Percentiles rank a stretch among this genome's conserved stretches.
Conservation (phyloP, 768 basidiomycete species). For the Trametes elegans region DNA sequence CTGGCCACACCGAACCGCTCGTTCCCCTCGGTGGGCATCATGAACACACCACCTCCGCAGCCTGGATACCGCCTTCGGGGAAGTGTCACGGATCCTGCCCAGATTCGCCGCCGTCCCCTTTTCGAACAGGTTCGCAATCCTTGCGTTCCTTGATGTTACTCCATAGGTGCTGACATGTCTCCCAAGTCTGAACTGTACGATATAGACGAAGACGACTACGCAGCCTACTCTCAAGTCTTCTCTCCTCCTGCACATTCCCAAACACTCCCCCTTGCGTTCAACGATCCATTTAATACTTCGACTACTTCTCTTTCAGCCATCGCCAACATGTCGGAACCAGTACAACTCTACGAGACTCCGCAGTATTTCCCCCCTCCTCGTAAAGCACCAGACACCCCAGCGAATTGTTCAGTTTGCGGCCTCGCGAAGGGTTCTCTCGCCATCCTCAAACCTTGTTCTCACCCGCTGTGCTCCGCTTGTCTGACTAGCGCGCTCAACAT, state of each 20-base stretch:
- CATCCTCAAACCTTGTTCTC: constrained; percentile 70
- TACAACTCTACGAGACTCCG: constrained; percentile 33
- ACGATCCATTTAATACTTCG: constrained; percentile 43
- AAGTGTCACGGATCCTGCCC: constrained; percentile 70
- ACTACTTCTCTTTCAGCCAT: constrained; percentile 22
- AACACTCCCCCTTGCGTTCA: constrained; percentile 35
- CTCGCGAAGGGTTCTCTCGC: constrained; percentile 48
- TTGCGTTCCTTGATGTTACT: neutral
- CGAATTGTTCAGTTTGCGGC: constrained; percentile 65
- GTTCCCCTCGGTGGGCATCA: constrained; percentile 39
- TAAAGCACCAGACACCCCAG: constrained; percentile 28
- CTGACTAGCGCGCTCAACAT: constrained; percentile 86
- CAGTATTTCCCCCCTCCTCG: constrained; percentile 26
- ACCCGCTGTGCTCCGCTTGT: constrained; percentile 77
- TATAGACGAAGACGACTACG: constrained; percentile 71
- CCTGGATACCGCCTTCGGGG: constrained; percentile 66
- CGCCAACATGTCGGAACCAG: constrained; percentile 35
- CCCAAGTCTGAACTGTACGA: constrained; percentile 56
- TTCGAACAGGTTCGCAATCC: constrained; percentile 40
- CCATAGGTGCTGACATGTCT: constrained; percentile 23
- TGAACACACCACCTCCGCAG: constrained; percentile 71
- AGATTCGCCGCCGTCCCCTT: constrained; percentile 39
- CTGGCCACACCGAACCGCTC: constrained; percentile 28
- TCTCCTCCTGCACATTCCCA: constrained; percentile 32
- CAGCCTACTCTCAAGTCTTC: constrained; percentile 41